Evolutionary conservation across 139 green algal species (phyloP), one percentile per base, ranked within the genome.

Genomic region (Tetraselmis chui): DNA sequence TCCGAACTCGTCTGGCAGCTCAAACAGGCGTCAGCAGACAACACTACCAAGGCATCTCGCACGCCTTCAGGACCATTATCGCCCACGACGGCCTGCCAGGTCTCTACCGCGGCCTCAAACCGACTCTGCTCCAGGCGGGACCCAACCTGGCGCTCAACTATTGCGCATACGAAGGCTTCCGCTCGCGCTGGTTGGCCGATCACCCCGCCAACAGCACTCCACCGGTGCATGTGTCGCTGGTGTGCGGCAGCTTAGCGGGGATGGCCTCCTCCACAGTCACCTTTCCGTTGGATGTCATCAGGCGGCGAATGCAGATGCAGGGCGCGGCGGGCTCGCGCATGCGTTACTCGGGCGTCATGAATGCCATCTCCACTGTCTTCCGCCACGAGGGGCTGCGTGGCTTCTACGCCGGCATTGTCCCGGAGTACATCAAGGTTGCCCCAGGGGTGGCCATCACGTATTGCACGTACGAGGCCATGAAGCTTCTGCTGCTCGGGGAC

Each of bases 101-200:
- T 25, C 87, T 99, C 75, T 99, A 99, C 86, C 87, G 92, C 76
- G 96, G 96, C 1, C 90, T 99, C 30, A 90, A 92, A 0, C 92
- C 95, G 11, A 99, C 96, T 28, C 89, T 99, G 28, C 31, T 94
- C 83, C 95, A 97, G 87, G 90, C 93, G n/a, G 90, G 85, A 0
- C 95, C 95, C 1, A 93, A 87, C 29, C 87, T 98, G 1, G 95
- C 95, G 23, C 91, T 98, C 78, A 98, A 98, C 80, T 98, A 97
- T 82, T 91, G 85, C 45, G 88, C 95, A 0, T 98, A 98, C 75
- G 95, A 97, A 80, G 92, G 87, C 24, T 76, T 93, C 79, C 87
- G 93, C 5, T 86, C 85, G 0, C 22, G 77, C 28, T 95, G 86
- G 87, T 79, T 93, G 30, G 31, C 77, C 1, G 23, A 67, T n/a